Base-by-base conservation (phyloP, 352 stramenopile genomes). In the Phytophthora ramorum region DNA sequence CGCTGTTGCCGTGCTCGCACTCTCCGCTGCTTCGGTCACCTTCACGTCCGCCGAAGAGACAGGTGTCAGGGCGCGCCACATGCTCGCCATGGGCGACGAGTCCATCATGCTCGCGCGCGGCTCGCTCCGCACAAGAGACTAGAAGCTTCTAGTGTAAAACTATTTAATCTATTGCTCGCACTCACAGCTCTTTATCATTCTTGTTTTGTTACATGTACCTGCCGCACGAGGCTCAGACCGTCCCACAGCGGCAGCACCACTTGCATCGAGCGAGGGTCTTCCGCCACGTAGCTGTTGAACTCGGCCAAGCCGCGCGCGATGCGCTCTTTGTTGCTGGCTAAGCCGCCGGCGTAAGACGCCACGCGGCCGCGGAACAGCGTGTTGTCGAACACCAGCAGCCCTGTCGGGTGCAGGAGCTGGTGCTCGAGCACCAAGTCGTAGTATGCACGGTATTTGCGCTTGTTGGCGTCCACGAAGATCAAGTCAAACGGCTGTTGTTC, bases 401-500 rank as follows among this genome's bases (percentile, higher is more conserved):
- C 92, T 7, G 79, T 78, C 12, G 78, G 73, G 44, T 86, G 82
- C 38, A 98, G 65, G 45, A 98, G 47, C 10, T 74, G 51, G 58
- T 89, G 68, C 37, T 81, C 85, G 5, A 88, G 60, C 19, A 97
- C 78, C 4, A 77, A 67, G 69, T 98, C 87, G 54, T 95, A 94
- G 65, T 98, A 97, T 3, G 89, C 78, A 19, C 85, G 79, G 35
- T 98, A 89, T 28, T 96, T 81, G 20, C 88, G 91, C 69, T 98
- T 98, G 72, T 98, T 97, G 34, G 92, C 92, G 73, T 98, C 95
- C 3, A 98, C 74, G 76, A 98, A 98, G n/a, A 98, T 92, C 20
- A 98, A 71, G 68, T 98, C 95, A 72, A 98, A 98, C 35, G 46
- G 60, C 46, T 63, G 22, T 8, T 67, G 46, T 16, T 79, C 63